Conservation (phyloP, 352 stramenopile species). For the Pilasporangium apinafurcum region DNA sequence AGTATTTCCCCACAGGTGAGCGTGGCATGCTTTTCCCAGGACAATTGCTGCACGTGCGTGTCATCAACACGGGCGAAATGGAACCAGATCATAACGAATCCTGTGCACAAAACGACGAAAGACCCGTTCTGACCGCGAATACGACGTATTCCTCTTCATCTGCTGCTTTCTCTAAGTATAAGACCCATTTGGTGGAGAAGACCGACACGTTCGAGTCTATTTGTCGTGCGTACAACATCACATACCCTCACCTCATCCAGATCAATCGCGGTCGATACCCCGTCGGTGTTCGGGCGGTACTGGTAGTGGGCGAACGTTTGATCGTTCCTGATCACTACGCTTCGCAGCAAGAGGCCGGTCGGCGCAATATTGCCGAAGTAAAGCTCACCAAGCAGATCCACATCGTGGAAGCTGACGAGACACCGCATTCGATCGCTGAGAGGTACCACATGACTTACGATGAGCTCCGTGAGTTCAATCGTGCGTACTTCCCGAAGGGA, state of each 20-base stretch:
- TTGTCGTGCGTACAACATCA: conserved; percentile 53
- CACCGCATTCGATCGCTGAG: conserved; percentile 51
- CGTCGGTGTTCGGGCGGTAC: conserved; percentile 51
- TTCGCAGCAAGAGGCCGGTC: conserved; percentile 34
- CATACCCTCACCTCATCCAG: conserved; percentile 65
- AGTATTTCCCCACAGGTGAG: conserved; percentile 73
- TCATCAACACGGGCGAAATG: conserved; percentile 73
- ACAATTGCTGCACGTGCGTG: conserved; percentile 70
- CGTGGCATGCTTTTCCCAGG: conserved; percentile 57
- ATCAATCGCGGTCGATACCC: conserved; percentile 74
- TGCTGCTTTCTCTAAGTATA: conserved; percentile 57
- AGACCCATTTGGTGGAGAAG: conserved; percentile 42
- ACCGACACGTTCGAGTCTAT: conserved; percentile 73
- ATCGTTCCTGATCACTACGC: conserved; percentile 71
- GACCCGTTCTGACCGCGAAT: not conserved
- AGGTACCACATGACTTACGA: conserved; percentile 80
- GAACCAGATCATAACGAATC: conserved; percentile 25
- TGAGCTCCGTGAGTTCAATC: conserved; percentile 81
- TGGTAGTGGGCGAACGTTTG: conserved; percentile 51
- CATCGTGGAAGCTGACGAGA: conserved; percentile 64
- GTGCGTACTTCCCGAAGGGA: conserved; percentile 81
- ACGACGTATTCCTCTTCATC: conserved; percentile 28
- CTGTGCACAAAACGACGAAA: too few species aligned
- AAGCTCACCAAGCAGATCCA: conserved; percentile 87
- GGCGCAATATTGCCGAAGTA: conserved; percentile 71